Conservation (phyloP, 805 yeast species). For the Wickerhamiella azyma region DNA sequence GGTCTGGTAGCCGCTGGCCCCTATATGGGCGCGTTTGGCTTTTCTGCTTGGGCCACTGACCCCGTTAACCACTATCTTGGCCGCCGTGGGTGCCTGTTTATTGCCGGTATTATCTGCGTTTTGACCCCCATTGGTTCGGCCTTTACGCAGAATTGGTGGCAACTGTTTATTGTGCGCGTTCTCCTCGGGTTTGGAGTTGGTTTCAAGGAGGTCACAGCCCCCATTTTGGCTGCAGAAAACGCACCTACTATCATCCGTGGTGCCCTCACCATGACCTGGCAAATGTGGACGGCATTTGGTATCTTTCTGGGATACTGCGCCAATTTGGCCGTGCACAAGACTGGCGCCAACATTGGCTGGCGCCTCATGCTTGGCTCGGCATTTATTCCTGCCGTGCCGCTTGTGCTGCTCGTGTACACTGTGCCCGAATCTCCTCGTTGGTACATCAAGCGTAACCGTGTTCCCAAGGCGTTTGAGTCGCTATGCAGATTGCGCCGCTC, state of each 20-base stretch:
- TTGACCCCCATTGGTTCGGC: slow-evolving; percentile 49
- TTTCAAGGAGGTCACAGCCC: slow-evolving; percentile 52
- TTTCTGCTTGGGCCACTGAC: slow-evolving; percentile 40
- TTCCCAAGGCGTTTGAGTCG: slow-evolving; percentile 37
- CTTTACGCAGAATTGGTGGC: slow-evolving; percentile 46
- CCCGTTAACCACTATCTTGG: slow-evolving; percentile 39
- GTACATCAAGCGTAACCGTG: slow-evolving; percentile 42
- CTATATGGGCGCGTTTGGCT: slow-evolving; percentile 35
- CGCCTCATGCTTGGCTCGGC: slow-evolving; percentile 56
- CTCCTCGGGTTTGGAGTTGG: slow-evolving; percentile 55
- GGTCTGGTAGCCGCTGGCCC: slow-evolving; percentile 58
- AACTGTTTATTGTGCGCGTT: slow-evolving; percentile 45
- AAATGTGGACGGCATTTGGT: slow-evolving; percentile 63
- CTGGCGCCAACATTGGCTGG: slow-evolving; percentile 39
- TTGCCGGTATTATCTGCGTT: slow-evolving; percentile 38
- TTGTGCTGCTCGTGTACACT: slow-evolving; percentile 39
- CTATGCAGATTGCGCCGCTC: slow-evolving; percentile 34
- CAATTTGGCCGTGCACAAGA: slow-evolving; percentile 41
- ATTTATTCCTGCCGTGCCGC: slow-evolving; percentile 36
- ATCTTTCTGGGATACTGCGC: slow-evolving; percentile 54
- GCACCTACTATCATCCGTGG: slow-evolving; percentile 48
- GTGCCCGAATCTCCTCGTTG: slow-evolving; percentile 64
- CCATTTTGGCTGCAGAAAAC: slow-evolving; percentile 52
- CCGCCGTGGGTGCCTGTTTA: slow-evolving; percentile 33
- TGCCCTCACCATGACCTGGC: slow-evolving; percentile 58